Evolutionary conservation across 2,329 filamentous ascomycete genomes (phyloP), one percentile per base, ranked within the genome.

Genomic region (Penicillium sp.): DNA sequence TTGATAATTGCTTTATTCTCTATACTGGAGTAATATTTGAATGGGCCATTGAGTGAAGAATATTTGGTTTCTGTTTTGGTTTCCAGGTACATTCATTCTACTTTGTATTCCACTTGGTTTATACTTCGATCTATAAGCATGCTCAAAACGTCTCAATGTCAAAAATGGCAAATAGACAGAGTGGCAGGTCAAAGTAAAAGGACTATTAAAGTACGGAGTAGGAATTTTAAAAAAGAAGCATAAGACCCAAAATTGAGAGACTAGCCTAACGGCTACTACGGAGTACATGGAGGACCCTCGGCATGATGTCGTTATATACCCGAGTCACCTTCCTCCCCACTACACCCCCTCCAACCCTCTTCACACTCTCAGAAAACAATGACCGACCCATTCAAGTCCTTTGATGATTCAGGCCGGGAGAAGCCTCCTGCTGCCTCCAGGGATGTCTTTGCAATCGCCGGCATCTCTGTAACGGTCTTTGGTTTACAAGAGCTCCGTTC

Each of bases 401-500:
- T 73, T 46, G 65, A 66, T 41, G 56, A 62, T 41, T 62, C 64
- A n/a, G 65, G 64, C 48, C 57, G 56, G 42, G 58, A 66, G 50
- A 60, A 65, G 40, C 67, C 72, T 9, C 67, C 42, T 14, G 60
- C 69, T 34, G 75, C 92, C 55, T 94, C 90, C 21, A 77, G 79
- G 57, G 82, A 79, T 57, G 87, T 85, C 18, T 79, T 88, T 61
- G 83, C 86, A 56, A 89, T 97, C 70, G 85, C 88, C 41, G 92
- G 92, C 44, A 84, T 97, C 50, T 79, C 89, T 9, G 85, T 88
- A 46, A 89, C 90, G 55, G 81, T 96, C 54, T 92, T 92, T 72
- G 92, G 93, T 16, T 83, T 96, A 2, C 76, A 85, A 29, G 90
- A 96, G 68, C 80, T 96, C 0, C 77, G 85, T 1, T n/a, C 68